Evolutionary conservation across 352 stramenopile genomes (phyloP).

Genomic region (Pilasporangium apinafurcum): DNA sequence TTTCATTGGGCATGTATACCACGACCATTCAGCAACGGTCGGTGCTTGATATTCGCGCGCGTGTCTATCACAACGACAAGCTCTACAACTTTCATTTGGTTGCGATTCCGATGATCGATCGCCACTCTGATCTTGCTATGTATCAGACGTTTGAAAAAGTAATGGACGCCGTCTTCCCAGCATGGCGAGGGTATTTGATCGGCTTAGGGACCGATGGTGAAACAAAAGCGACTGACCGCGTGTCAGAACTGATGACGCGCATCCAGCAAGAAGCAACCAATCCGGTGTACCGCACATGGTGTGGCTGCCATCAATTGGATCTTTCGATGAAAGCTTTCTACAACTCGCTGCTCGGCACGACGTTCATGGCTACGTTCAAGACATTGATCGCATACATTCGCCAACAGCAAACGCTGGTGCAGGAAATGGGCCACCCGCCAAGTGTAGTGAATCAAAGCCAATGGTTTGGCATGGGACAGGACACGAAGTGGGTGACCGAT

Average conservation of each 20-base stretch:
- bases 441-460: conserved; percentile 7
- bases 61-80: conserved; percentile 18
- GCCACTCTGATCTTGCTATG: conserved; percentile 20
- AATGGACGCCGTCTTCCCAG: conserved; percentile 25
- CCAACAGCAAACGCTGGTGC: conserved; percentile 19
- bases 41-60: conserved; percentile 36
- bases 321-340: conserved; percentile 36
- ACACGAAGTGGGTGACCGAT: conserved; percentile 43
- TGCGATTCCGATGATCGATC: conserved; percentile 26
- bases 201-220: conserved; percentile 28
- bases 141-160: conserved; percentile 22
- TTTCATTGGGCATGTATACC: conserved; percentile 34
- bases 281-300: conserved; percentile 22
- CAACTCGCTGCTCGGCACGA: conserved; percentile 25
- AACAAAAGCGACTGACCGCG: conserved; percentile 11
- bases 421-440: conserved; percentile 17
- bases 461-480: conserved; percentile 25
- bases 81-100: conserved; percentile 38
- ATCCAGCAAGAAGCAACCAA: conserved; percentile 18
- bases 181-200: conserved; percentile 27
- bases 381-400: conserved; percentile 23
- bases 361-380: conserved; percentile 26
- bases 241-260: conserved; percentile 20
- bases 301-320: conserved; percentile 22
- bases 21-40: conserved; percentile 16